Evolutionary conservation across 371 early-diverging fungal species (phyloP).

Genomic region (Synchytrium microbalum): DNA sequence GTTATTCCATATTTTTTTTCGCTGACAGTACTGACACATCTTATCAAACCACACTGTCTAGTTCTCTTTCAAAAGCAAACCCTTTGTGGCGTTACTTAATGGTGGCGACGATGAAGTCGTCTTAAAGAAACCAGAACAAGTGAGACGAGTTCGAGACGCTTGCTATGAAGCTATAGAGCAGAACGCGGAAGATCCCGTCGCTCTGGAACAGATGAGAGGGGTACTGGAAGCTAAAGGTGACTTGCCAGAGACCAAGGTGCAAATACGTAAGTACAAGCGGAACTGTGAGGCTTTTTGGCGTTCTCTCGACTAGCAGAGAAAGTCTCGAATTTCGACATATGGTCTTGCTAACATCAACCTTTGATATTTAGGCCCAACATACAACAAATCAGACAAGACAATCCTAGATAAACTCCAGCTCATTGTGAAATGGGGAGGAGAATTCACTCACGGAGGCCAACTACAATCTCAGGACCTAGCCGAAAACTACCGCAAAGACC

Average conservation of each 20-base stretch:
- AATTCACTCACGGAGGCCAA: conserved; percentile 92
- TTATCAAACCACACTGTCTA: conserved; percentile 3
- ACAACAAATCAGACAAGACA: conserved; percentile 45
- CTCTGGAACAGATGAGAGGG: conserved; percentile 55
- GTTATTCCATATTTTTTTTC: neutral
- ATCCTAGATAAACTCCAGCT: conserved; percentile 70
- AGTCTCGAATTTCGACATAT: neutral
- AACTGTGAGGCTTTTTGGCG: too few species aligned
- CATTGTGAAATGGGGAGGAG: conserved; percentile 96
- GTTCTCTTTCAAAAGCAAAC: conserved; percentile 43
- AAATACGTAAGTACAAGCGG: conserved; percentile 41
- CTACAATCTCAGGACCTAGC: conserved; percentile 89
- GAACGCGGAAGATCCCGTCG: conserved; percentile 45
- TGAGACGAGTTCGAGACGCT: conserved; percentile 58
- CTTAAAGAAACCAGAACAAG: conserved; percentile 63
- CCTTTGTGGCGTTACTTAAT: conserved; percentile 61
- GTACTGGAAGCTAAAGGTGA: conserved; percentile 72
- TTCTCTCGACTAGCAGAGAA: too few species aligned
- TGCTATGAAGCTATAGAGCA: conserved; percentile 45
- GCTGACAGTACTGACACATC: conserved; percentile 5
- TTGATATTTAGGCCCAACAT: conserved; percentile 50
- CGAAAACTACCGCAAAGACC: conserved; percentile 85
- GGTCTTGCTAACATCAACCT: neutral
- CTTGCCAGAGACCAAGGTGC: conserved; percentile 88
- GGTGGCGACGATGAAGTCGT: conserved; percentile 71